phyloP scores from a whole-genome alignment of 305 asterid genomes.

The Monarda citriodora region DNA sequence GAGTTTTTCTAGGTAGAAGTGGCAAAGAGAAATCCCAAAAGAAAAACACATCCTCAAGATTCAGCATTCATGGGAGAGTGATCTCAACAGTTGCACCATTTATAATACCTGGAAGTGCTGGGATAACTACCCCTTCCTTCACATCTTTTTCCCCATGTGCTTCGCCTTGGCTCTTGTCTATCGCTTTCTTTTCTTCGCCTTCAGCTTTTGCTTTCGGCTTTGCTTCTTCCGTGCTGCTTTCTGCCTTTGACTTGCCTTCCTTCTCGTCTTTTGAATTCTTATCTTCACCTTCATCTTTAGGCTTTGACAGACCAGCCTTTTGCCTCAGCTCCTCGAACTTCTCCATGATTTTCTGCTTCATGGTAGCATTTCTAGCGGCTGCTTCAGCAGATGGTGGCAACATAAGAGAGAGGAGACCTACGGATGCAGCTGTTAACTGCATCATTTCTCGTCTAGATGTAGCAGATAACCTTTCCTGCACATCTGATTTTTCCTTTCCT shows the following conservation, averaged over 20 bases:
- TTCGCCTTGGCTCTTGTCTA: conserved; percentile 9
- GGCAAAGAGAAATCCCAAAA: no score
- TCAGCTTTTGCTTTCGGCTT: conserved; percentile 15
- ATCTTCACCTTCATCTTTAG: conserved; percentile 27
- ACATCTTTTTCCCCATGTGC: background rate
- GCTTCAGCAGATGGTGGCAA: conserved; percentile 52
- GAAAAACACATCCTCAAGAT: no score
- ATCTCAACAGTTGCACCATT: conserved; percentile 33
- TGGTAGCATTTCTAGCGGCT: conserved; percentile 41
- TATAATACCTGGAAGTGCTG: conserved; percentile 36
- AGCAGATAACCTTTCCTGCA: conserved; percentile 23
- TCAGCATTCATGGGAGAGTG: conserved; percentile 25
- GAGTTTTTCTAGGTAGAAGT: background rate
- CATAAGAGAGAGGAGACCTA: conserved; percentile 37
- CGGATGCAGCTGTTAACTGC: conserved; percentile 44
- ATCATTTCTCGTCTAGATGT: conserved; percentile 51
- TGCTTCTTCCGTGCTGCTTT: conserved; percentile 2
- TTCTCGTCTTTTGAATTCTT: conserved; percentile 21
- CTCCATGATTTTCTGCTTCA: conserved; percentile 45
- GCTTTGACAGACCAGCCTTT: conserved; percentile 39
- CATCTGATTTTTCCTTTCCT: conserved; percentile 23
- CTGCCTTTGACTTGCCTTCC: conserved; percentile 17
- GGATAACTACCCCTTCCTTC: conserved; percentile 14
- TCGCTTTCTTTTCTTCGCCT: conserved; percentile 16
- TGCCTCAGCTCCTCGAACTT: conserved; percentile 37